A percentile compares a stretch with the other conserved stretches of the same genome.
phyloP scores from a whole-genome alignment of 2,329 filamentous ascomycete species.

The Paraphaeosphaeria minitans region DNA sequence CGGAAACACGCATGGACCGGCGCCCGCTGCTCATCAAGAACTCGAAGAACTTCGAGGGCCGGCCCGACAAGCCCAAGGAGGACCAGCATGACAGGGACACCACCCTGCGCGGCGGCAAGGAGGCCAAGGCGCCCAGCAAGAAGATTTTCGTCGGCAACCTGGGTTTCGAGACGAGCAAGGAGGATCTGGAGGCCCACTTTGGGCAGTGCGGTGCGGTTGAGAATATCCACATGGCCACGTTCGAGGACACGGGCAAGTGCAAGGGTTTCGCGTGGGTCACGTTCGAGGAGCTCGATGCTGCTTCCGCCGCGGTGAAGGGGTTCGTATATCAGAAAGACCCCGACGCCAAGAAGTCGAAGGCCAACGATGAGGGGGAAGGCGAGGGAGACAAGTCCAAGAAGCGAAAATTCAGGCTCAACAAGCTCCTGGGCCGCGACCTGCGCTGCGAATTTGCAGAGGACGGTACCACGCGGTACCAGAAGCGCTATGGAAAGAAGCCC shows the following conservation, averaged over 20 bases:
- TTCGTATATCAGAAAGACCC: conserved; percentile 73
- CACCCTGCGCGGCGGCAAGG: conserved; percentile 27
- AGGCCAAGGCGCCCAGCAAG: conserved; percentile 70
- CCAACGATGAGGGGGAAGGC: conserved; percentile 60
- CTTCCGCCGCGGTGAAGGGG: conserved; percentile 77
- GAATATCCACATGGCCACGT: conserved; percentile 87
- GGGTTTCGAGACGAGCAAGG: conserved; percentile 64
- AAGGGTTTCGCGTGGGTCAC: conserved; percentile 97
- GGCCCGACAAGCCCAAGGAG: conserved; percentile 68
- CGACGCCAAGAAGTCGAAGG: conserved; percentile 45
- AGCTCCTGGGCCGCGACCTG: conserved; percentile 76
- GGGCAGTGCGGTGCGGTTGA: conserved; percentile 81
- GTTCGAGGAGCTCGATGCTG: conserved; percentile 78
- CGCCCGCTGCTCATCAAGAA: conserved; percentile 92
- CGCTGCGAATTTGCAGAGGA: conserved; percentile 95
- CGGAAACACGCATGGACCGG: conserved; percentile 78
- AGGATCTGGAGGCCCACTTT: conserved; percentile 81
- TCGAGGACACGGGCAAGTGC: conserved; percentile 96
- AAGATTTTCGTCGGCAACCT: conserved; percentile 77
- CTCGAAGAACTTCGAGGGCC: conserved; percentile 85
- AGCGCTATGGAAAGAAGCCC: conserved; percentile 77
- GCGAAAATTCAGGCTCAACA: conserved; percentile 80
- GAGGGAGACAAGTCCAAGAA: conserved; percentile 53
- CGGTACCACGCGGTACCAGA: conserved; percentile 85
- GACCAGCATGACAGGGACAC: conserved; percentile 39